These are phyloP conservation scores for Arachis hypogaea DNA, from an alignment of 306 rosid species.

Conservation along the genomic window DNA sequence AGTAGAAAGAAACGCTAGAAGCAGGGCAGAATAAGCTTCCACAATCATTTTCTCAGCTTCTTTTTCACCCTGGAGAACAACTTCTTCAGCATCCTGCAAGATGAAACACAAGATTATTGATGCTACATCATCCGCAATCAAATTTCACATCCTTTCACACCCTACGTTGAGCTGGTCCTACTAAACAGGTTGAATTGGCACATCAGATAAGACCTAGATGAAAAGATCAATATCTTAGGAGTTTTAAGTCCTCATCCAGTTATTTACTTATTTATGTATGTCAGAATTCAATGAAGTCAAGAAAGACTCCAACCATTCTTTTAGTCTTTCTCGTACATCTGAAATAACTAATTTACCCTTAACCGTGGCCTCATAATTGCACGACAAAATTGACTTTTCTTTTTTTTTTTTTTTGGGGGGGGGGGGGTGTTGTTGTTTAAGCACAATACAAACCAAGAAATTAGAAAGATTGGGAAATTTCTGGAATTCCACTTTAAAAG, in stretches of 20 bases:
- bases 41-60: slow-evolving; percentile 85
- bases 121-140: slow-evolving; percentile 4
- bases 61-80: slow-evolving; percentile 83
- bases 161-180: not conserved
- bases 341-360: slow-evolving; percentile 9
- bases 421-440: too few relatives aligned
- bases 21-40: slow-evolving; percentile 59
- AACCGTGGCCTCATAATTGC: too few relatives aligned
- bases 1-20: slow-evolving; percentile 60
- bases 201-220: slow-evolving; percentile 24
- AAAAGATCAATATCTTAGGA: not conserved
- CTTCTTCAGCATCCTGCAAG: slow-evolving; percentile 78
- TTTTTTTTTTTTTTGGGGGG: too few relatives aligned
- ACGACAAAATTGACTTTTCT: too few relatives aligned
- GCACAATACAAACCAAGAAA: not conserved
- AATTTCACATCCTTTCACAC: slow-evolving; percentile 3
- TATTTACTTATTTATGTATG: slow-evolving; percentile 5
- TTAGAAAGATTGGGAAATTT: slow-evolving; percentile 7
- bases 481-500: not conserved
- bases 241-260: slow-evolving; percentile 1
- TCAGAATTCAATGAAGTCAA: slow-evolving; percentile 21
- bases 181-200: slow-evolving; percentile 15
- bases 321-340: not conserved
- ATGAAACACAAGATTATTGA: slow-evolving; percentile 41
- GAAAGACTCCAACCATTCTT: slow-evolving; percentile 11